Evolutionary conservation across 495 filamentous ascomycete genomes (phyloP).

Genomic region (Emericellopsis terricola): DNA sequence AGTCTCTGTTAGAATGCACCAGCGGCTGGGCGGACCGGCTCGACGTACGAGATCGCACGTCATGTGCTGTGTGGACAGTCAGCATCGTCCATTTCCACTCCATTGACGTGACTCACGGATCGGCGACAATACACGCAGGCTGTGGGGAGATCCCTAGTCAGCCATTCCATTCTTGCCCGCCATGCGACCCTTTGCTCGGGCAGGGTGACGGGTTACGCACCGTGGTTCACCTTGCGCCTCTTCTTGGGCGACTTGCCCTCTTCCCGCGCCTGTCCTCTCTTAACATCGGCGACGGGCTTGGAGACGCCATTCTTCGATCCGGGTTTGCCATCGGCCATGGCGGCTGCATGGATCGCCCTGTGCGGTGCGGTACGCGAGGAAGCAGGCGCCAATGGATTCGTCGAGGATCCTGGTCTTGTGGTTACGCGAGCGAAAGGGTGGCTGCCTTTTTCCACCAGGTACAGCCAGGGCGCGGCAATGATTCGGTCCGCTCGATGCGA

Average conservation of each 20-base stretch:
- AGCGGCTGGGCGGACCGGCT: conserved; percentile 4
- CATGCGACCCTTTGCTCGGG: too few relatives aligned
- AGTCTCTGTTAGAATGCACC: background rate
- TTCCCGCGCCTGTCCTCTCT: background rate
- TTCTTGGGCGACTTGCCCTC: conserved; percentile 59
- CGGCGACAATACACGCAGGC: conserved; percentile 98
- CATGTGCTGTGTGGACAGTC: conserved; percentile 99
- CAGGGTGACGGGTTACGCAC: too few relatives aligned
- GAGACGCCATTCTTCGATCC: too few relatives aligned
- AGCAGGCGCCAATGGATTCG: too few relatives aligned
- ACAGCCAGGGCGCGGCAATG: too few relatives aligned
- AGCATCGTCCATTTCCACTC: too few relatives aligned
- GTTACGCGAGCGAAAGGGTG: background rate
- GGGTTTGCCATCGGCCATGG: background rate
- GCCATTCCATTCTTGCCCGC: conserved; percentile 3
- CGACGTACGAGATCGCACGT: conserved; percentile 96
- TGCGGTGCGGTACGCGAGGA: too few relatives aligned
- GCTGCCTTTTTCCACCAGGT: too few relatives aligned
- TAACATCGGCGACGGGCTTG: too few relatives aligned
- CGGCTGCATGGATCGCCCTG: too few relatives aligned
- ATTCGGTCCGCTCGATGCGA: too few relatives aligned
- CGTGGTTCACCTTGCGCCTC: conserved; percentile 98
- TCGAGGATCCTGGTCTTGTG: background rate
- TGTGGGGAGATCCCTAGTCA: conserved; percentile 37
- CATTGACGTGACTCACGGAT: conserved; percentile 58